Conservation (phyloP, 352 stramenopile species). For the Phytopythium ostracodes region DNA sequence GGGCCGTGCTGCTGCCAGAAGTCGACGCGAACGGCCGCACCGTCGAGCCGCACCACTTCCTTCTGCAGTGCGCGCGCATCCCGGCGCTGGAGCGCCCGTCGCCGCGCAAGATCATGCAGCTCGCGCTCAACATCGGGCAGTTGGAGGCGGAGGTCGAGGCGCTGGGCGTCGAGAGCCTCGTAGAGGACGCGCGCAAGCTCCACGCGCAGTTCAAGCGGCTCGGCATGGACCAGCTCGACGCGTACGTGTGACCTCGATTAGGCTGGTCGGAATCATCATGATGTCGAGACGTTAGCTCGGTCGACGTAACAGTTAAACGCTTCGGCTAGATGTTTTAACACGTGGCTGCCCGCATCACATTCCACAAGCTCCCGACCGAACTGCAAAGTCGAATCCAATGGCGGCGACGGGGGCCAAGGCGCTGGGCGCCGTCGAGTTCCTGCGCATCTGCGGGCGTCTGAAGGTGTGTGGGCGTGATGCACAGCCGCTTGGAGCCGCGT, state of each 20-base stretch:
- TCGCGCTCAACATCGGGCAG: constrained; percentile 5
- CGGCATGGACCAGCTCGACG: background rate
- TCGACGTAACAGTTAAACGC: no score
- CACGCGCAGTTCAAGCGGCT: background rate
- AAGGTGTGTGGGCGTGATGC: constrained; percentile 34
- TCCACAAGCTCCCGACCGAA: no score
- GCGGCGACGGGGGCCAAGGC: constrained; percentile 53
- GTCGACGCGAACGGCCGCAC: background rate
- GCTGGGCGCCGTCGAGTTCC: constrained; percentile 71
- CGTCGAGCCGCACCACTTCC: constrained; percentile 4
- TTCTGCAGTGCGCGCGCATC: constrained; percentile 5
- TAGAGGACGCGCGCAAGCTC: background rate
- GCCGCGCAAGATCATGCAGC: constrained; percentile 3
- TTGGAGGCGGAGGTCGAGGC: constrained; percentile 3
- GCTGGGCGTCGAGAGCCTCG: background rate
- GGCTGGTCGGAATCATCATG: no score
- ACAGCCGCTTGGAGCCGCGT: background rate
- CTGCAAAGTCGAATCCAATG: background rate
- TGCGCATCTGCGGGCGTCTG: constrained; percentile 69
- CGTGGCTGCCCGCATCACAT: no score
- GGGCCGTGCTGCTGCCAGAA: background rate
- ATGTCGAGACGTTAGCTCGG: no score
- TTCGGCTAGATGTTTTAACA: no score
- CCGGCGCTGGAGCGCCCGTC: background rate
- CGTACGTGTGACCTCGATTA: background rate